Percentiles rank a stretch among this genome's conserved stretches.
These are phyloP conservation scores for Geoglossum cookeanum DNA, from an alignment of 2,329 filamentous ascomycete genomes.

Conservation along the genomic window DNA sequence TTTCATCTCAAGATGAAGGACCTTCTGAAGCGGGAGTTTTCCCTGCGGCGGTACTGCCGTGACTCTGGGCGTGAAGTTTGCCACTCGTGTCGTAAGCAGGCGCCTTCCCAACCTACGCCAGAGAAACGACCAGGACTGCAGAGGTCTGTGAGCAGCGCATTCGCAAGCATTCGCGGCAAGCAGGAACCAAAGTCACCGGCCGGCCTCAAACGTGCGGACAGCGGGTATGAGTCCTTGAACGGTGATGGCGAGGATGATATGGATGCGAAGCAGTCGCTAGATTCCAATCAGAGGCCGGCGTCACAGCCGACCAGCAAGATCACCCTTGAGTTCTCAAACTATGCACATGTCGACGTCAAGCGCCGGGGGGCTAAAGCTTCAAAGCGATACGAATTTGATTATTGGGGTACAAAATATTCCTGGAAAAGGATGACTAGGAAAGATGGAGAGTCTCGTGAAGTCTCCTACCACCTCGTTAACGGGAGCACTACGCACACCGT, in stretches of 20 bases:
- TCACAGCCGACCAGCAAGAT: slow-evolving; percentile 52
- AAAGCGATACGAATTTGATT: slow-evolving; percentile 79
- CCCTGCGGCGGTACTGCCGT: slow-evolving; percentile 74
- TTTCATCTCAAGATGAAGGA: slow-evolving; percentile 96
- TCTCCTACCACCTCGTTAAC: slow-evolving; percentile 65
- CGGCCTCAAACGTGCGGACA: slow-evolving; percentile 35
- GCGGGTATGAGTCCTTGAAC: slow-evolving; percentile 34
- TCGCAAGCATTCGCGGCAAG: slow-evolving; percentile 36
- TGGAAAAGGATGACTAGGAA: slow-evolving; percentile 63
- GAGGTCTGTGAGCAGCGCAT: slow-evolving; percentile 39
- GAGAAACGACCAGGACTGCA: slow-evolving; percentile 27
- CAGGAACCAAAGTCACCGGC: slow-evolving; percentile 26
- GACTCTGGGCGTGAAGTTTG: slow-evolving; percentile 89
- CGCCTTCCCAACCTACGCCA: slow-evolving; percentile 21
- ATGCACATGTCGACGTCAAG: slow-evolving; percentile 72
- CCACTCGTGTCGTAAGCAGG: slow-evolving; percentile 55
- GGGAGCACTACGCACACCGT: slow-evolving; percentile 44
- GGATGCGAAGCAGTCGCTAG: slow-evolving; percentile 13
- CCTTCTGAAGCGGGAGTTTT: slow-evolving; percentile 69
- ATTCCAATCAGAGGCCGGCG: slow-evolving; percentile 17
- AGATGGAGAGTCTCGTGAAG: slow-evolving; percentile 40
- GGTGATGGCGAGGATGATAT: slow-evolving; percentile 23
- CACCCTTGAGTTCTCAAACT: slow-evolving; percentile 92
- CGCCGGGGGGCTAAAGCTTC: slow-evolving; percentile 44
- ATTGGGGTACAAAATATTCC: slow-evolving; percentile 72